Conservation (phyloP, 2,329 filamentous ascomycete genomes). For the Monosporascus sp. region DNA sequence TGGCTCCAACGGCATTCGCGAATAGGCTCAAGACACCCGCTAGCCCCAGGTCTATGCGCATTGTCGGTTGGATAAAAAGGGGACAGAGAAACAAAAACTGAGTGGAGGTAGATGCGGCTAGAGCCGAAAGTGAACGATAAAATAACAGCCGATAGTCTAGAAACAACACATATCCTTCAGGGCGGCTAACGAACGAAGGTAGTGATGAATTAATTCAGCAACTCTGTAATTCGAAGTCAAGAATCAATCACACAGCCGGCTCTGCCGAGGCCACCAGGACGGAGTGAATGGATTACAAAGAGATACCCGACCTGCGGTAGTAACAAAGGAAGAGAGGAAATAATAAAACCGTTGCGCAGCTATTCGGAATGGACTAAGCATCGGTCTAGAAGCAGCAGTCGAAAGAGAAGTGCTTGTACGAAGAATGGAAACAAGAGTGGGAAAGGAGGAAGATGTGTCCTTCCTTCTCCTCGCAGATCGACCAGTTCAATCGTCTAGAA, state of each 20-base stretch:
- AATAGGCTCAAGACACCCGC: conserved; percentile 24
- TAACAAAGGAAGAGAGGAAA: conserved; percentile 10
- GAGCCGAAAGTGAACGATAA: not conserved
- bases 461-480: not conserved
- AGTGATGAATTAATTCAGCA: not conserved
- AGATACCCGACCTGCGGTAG: conserved; percentile 26
- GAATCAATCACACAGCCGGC: not conserved
- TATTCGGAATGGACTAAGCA: conserved; percentile 20
- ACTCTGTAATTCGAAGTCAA: not conserved
- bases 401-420: conserved; percentile 8
- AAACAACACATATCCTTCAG: not conserved
- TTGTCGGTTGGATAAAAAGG: conserved; percentile 8
- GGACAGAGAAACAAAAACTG: conserved; percentile 3
- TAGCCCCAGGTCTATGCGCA: conserved; percentile 16
- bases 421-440: conserved; percentile 9
- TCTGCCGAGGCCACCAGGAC: not conserved
- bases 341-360: conserved; percentile 9
- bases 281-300: conserved; percentile 2
- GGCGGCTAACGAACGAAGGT: not conserved
- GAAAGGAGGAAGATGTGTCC: conserved; percentile 2
- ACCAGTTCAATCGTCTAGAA: too few species aligned
- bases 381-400: conserved; percentile 17
- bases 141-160: not conserved
- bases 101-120: not conserved
- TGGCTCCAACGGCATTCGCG: conserved; percentile 19